phyloP scores from a whole-genome alignment of 345 rosid species.

The Sonneratia alba region DNA sequence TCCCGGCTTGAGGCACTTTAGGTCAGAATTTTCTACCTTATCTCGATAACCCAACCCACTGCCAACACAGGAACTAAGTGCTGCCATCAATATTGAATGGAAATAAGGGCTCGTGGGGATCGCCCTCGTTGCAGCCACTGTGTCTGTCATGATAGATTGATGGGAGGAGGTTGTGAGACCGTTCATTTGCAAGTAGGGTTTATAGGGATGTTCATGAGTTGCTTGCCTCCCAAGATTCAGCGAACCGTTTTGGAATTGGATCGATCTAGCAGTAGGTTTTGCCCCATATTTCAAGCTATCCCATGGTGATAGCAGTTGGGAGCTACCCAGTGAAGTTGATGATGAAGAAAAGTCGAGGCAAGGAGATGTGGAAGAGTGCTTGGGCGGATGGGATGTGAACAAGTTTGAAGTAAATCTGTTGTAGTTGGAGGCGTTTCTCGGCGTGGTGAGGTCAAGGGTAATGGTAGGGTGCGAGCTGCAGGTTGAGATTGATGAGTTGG shows the following conservation, averaged over 20 bases:
- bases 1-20: constrained; percentile 9
- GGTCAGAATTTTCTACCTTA: constrained; percentile 10
- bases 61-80: constrained; percentile 22
- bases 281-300: neutral
- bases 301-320: neutral
- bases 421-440: constrained; percentile 13
- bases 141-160: constrained; percentile 14
- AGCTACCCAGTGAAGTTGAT: neutral
- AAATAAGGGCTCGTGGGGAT: constrained; percentile 27
- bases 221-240: constrained; percentile 8
- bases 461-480: constrained; percentile 49
- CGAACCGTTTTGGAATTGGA: neutral
- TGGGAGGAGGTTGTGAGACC: constrained; percentile 9
- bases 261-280: neutral
- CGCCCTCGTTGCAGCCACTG: constrained; percentile 24
- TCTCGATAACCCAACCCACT: constrained; percentile 4
- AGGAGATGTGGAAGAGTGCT: constrained; percentile 8
- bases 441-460: constrained; percentile 52
- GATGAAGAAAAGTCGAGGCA: constrained; percentile 30
- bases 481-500: constrained; percentile 21
- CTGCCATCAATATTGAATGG: constrained; percentile 28
- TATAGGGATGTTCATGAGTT: constrained; percentile 4
- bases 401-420: constrained; percentile 7
- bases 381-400: neutral
- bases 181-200: constrained; percentile 11